Evolutionary conservation across 2,329 filamentous ascomycete species (phyloP).

Genomic region (Nemania abortiva): DNA sequence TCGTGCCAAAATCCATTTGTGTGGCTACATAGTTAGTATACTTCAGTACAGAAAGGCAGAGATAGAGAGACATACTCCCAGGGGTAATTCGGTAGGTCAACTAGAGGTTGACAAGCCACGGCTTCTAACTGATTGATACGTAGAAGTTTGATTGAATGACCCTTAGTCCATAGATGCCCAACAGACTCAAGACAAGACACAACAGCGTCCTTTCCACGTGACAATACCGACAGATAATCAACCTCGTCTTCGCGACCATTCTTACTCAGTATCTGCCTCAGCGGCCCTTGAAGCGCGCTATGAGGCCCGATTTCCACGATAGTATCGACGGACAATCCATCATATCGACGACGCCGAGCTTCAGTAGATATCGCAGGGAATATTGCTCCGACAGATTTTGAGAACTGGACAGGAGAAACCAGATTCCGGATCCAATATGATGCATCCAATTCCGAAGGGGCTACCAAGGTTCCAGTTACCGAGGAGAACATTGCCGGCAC

Average conservation of each 20-base stretch:
- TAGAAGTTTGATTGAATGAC: background rate
- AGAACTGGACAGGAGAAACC: conserved; percentile 49
- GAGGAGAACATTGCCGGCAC: conserved; percentile 5
- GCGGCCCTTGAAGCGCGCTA: conserved; percentile 42
- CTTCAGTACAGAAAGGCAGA: background rate
- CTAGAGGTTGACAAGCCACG: background rate
- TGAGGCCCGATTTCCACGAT: conserved; percentile 50
- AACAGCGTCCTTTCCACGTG: conserved; percentile 1
- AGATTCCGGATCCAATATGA: conserved; percentile 48
- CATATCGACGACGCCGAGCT: background rate
- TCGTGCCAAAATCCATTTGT: conserved; percentile 54
- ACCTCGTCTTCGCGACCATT: conserved; percentile 1
- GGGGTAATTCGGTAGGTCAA: conserved; percentile 8
- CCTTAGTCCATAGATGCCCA: conserved; percentile 8
- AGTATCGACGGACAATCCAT: conserved; percentile 22
- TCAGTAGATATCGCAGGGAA: conserved; percentile 4
- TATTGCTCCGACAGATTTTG: conserved; percentile 38
- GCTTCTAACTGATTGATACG: background rate
- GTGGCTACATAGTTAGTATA: conserved; percentile 56
- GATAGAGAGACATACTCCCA: conserved; percentile 8
- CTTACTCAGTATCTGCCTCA: conserved; percentile 12
- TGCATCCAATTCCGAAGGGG: conserved; percentile 4
- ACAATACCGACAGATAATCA: conserved; percentile 22
- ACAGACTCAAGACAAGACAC: conserved; percentile 1
- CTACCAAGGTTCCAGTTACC: conserved; percentile 1